phyloP scores from a whole-genome alignment of 1,284 basidiomycete species.

The Microbotryum silenes-acaulis region DNA sequence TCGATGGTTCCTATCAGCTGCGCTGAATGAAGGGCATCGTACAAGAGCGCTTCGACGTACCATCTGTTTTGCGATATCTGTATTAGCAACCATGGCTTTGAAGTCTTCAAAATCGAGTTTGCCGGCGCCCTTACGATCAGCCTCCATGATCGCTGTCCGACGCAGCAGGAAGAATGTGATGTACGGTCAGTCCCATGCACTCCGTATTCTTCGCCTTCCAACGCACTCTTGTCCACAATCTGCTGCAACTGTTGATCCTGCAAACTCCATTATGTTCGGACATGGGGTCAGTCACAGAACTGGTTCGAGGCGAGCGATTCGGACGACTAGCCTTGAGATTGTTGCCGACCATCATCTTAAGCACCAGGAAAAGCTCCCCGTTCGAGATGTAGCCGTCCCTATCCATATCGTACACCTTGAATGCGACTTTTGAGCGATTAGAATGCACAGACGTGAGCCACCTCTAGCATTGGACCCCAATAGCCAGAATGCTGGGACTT shows the following conservation, averaged over 20 bases:
- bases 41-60: neutral
- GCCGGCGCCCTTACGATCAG: slow-evolving; percentile 94
- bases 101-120: slow-evolving; percentile 97
- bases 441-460: neutral
- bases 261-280: neutral
- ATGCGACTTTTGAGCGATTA: slow-evolving; percentile 59
- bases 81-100: slow-evolving; percentile 91
- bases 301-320: no score
- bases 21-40: no score
- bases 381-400: slow-evolving; percentile 97
- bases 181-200: neutral
- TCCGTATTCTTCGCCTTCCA: neutral
- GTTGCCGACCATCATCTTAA: slow-evolving; percentile 99
- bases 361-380: slow-evolving; percentile 92
- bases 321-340: slow-evolving; percentile 69
- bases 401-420: slow-evolving; percentile 99
- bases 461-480: neutral
- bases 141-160: slow-evolving; percentile 78
- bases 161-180: neutral
- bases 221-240: slow-evolving; percentile 86
- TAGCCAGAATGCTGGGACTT: slow-evolving; percentile 27
- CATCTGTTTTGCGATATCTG: slow-evolving; percentile 97
- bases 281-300: neutral
- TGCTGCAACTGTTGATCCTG: slow-evolving; percentile 98
- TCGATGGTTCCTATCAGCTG: neutral